Conservation (phyloP, 495 filamentous ascomycete genomes). For the Xylaria palmicola region DNA sequence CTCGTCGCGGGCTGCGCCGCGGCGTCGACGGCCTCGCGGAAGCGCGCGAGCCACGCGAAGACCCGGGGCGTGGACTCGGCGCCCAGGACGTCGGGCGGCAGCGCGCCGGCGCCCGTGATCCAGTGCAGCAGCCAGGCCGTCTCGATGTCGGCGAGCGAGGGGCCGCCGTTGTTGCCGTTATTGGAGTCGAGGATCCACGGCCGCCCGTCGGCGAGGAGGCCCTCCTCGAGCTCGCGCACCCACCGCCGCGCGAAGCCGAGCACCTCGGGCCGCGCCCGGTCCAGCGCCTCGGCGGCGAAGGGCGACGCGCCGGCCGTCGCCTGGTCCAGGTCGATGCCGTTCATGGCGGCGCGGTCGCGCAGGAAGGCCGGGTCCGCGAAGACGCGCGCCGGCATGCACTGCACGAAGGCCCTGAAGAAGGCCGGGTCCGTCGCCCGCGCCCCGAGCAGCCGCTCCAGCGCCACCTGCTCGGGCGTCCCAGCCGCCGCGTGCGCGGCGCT, state of each 20-base stretch:
- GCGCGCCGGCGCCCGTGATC: slow-evolving; percentile 44
- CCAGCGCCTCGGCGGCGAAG: slow-evolving; percentile 26
- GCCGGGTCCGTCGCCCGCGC: slow-evolving; percentile 37
- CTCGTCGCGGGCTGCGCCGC: slow-evolving; percentile 24
- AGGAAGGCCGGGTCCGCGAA: slow-evolving; percentile 39
- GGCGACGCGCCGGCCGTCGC: slow-evolving; percentile 25
- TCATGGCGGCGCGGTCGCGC: slow-evolving; percentile 52
- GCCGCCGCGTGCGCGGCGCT: not conserved
- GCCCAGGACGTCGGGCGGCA: slow-evolving; percentile 43
- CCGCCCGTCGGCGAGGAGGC: slow-evolving; percentile 37
- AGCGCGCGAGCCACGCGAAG: slow-evolving; percentile 57
- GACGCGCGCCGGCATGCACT: slow-evolving; percentile 7
- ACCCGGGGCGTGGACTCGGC: slow-evolving; percentile 39
- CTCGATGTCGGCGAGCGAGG: slow-evolving; percentile 59
- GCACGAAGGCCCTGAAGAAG: slow-evolving; percentile 47
- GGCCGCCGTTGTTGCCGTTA: slow-evolving; percentile 36
- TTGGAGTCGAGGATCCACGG: slow-evolving; percentile 55
- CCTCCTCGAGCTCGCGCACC: slow-evolving; percentile 52
- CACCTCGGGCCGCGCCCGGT: slow-evolving; percentile 40
- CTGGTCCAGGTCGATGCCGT: slow-evolving; percentile 12
- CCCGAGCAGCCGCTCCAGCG: slow-evolving; percentile 24
- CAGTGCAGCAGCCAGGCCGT: slow-evolving; percentile 62
- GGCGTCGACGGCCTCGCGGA: slow-evolving; percentile 33
- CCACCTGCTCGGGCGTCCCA: slow-evolving; percentile 14
- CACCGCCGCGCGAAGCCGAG: slow-evolving; percentile 40